phyloP scores from a whole-genome alignment of 257 asterid genomes.

The Salvia miltiorrhiza region DNA sequence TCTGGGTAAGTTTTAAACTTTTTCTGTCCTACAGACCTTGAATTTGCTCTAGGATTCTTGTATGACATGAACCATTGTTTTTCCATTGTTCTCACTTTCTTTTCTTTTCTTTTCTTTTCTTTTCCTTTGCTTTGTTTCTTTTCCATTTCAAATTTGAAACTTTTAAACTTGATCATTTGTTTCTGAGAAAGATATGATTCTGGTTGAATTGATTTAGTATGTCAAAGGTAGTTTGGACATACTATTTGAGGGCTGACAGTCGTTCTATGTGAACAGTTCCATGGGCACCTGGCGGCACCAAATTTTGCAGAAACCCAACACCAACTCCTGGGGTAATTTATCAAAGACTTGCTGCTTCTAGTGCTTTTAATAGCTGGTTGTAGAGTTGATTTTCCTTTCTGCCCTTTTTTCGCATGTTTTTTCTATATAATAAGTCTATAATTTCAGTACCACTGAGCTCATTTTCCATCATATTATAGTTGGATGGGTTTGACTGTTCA shows the following conservation, averaged over 20 bases:
- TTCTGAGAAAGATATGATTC: not conserved
- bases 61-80: not conserved
- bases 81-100: not conserved
- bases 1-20: not conserved
- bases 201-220: not conserved
- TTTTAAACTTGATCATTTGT: not conserved
- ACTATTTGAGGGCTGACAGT: slow-evolving; percentile 12
- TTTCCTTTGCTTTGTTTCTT: not conserved
- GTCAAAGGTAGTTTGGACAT: not conserved
- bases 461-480: not conserved
- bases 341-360: not conserved
- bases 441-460: not conserved
- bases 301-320: slow-evolving; percentile 82
- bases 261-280: slow-evolving; percentile 58
- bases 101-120: not conserved
- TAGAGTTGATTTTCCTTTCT: not conserved
- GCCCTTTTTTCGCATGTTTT: not conserved
- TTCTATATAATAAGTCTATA: not conserved
- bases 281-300: slow-evolving; percentile 99
- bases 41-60: slow-evolving; percentile 15
- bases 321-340: slow-evolving; percentile 88
- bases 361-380: not conserved
- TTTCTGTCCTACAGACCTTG: not conserved
- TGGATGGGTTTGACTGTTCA: not conserved
- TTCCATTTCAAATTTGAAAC: not conserved